Evolutionary conservation across 1,284 basidiomycete species (phyloP).

Genomic region (Puccinia polysora): DNA sequence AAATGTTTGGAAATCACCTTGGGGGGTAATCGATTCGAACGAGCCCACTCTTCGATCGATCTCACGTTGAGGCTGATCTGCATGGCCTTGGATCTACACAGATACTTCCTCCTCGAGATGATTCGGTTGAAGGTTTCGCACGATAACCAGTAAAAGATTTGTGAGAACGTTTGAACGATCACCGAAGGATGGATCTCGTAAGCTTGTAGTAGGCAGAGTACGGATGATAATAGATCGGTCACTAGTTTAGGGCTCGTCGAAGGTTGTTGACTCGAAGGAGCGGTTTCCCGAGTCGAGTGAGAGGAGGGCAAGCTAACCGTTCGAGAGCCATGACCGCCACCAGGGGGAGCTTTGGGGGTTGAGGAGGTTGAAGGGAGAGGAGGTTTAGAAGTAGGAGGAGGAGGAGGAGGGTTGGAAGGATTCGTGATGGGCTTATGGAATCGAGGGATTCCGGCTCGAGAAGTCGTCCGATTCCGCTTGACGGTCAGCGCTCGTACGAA

Average conservation of each 20-base stretch:
- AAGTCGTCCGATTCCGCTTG: slow-evolving; percentile 56
- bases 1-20: slow-evolving; percentile 73
- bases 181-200: slow-evolving; percentile 88
- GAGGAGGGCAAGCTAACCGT: slow-evolving; percentile 42
- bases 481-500: slow-evolving; percentile 68
- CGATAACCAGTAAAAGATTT: slow-evolving; percentile 80
- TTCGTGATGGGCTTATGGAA: slow-evolving; percentile 7
- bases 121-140: slow-evolving; percentile 92
- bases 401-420: not conserved
- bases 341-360: too few species aligned
- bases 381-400: too few species aligned
- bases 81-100: slow-evolving; percentile 82
- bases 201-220: slow-evolving; percentile 75
- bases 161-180: slow-evolving; percentile 85
- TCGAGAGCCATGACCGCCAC: slow-evolving; percentile 5
- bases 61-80: slow-evolving; percentile 86
- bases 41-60: slow-evolving; percentile 85
- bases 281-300: slow-evolving; percentile 10
- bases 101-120: slow-evolving; percentile 80
- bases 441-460: slow-evolving; percentile 47
- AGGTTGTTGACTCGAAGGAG: not conserved
- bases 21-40: slow-evolving; percentile 67
- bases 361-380: too few species aligned
- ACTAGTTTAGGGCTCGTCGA: slow-evolving; percentile 54
- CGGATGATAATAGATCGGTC: slow-evolving; percentile 76